These are phyloP conservation scores for Phlyctochytrium bullatum DNA, from an alignment of 192 early-diverging fungal species.

Conservation along the genomic window DNA sequence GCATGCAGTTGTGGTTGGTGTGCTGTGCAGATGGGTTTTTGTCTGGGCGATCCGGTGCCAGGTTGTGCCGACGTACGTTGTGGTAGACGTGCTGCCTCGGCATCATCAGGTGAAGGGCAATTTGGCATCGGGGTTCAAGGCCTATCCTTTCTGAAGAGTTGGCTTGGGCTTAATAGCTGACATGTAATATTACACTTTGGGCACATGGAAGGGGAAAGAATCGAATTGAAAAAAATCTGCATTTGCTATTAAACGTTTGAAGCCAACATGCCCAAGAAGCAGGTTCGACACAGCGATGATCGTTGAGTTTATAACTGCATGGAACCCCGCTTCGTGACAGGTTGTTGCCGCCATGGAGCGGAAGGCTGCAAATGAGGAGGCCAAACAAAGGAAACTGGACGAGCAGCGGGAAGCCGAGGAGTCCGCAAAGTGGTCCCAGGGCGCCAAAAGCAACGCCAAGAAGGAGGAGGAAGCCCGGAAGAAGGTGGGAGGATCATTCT, in stretches of 20 bases:
- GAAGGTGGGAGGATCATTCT: too few species aligned
- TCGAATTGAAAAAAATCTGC: too few species aligned
- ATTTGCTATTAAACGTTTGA: too few species aligned
- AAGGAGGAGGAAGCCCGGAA: constrained; percentile 47
- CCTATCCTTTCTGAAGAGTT: background rate
- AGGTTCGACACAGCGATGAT: too few species aligned
- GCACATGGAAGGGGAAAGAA: too few species aligned
- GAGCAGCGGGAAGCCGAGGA: constrained; percentile 58
- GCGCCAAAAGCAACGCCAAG: constrained; percentile 62
- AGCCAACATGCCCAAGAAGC: too few species aligned
- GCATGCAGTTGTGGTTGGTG: constrained; percentile 29
- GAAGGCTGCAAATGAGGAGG: constrained; percentile 64
- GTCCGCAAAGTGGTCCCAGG: constrained; percentile 60
- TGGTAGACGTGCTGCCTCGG: constrained; percentile 26
- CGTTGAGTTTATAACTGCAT: too few species aligned
- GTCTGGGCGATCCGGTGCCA: constrained; percentile 15
- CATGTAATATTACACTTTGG: too few species aligned
- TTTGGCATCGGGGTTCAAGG: constrained; percentile 1
- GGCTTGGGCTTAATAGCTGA: too few species aligned
- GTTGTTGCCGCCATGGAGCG: constrained; percentile 62
- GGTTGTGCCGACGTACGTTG: constrained; percentile 29
- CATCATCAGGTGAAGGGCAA: background rate
- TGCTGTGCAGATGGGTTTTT: constrained; percentile 12
- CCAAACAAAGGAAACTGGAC: constrained; percentile 54
- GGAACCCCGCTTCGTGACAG: too few species aligned